These are phyloP conservation scores for Pouteria glomerata DNA, from an alignment of 148 eudicot species.

Conservation along the genomic window DNA sequence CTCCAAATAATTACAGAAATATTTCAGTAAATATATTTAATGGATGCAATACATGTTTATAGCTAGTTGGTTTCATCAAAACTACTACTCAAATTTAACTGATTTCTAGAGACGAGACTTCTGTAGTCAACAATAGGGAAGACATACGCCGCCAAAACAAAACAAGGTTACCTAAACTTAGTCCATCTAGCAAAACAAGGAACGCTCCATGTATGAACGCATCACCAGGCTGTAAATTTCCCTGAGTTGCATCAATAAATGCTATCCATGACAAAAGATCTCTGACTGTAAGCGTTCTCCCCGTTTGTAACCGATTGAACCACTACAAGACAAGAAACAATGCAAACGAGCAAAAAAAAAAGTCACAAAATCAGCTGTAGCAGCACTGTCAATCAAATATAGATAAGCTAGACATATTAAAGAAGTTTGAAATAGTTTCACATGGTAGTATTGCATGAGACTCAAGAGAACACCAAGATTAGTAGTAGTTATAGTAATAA, in stretches of 20 bases:
- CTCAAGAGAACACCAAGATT: not conserved
- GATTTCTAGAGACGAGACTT: not conserved
- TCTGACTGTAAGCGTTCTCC: slow-evolving; percentile 83
- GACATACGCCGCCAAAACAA: not conserved
- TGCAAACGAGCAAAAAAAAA: not conserved
- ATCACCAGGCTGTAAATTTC: slow-evolving; percentile 46
- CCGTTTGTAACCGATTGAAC: slow-evolving; percentile 79
- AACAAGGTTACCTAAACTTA: slow-evolving; percentile 64
- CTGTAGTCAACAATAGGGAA: not conserved
- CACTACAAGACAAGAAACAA: slow-evolving; percentile 44
- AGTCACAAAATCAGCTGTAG: not conserved
- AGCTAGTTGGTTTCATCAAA: not conserved
- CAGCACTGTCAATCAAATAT: not conserved
- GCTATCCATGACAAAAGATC: slow-evolving; percentile 96
- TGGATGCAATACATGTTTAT: not conserved
- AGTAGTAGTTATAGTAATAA: not conserved
- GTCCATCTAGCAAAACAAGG: slow-evolving; percentile 90
- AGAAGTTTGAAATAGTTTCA: slow-evolving; percentile 1
- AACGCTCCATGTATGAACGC: slow-evolving; percentile 86
- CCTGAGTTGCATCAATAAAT: slow-evolving; percentile 50
- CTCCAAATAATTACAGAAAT: not conserved
- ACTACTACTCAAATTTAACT: not conserved
- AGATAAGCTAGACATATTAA: not conserved
- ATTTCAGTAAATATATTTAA: not conserved
- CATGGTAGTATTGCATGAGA: not conserved